These are phyloP conservation scores for Epithele typhae DNA, from an alignment of 768 basidiomycete species.

Conservation along the genomic window DNA sequence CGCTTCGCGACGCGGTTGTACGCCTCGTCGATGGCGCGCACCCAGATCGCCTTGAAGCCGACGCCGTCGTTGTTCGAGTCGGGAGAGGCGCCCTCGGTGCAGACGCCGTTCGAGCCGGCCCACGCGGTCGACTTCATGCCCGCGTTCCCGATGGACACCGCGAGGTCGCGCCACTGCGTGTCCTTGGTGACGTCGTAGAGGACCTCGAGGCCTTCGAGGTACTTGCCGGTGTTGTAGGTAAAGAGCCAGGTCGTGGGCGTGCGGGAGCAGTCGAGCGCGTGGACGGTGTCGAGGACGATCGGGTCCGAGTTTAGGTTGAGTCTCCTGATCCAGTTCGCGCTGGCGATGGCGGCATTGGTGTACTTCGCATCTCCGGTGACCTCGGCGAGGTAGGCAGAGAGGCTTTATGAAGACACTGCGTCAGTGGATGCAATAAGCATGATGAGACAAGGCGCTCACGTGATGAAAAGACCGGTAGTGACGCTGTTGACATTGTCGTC, in stretches of 20 bases:
- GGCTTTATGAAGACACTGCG: conserved; percentile 22
- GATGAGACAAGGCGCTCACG: neutral
- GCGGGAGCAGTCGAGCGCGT: conserved; percentile 42
- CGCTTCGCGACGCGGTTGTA: conserved; percentile 30
- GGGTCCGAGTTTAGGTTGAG: conserved; percentile 39
- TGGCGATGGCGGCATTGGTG: conserved; percentile 39
- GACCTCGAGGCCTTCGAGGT: conserved; percentile 47
- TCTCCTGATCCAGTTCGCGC: conserved; percentile 44
- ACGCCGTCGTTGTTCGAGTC: conserved; percentile 40
- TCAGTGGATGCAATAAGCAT: neutral
- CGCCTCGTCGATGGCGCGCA: conserved; percentile 45
- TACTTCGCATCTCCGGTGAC: conserved; percentile 42
- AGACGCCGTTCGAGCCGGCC: conserved; percentile 46
- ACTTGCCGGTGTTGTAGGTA: conserved; percentile 54
- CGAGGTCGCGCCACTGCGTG: conserved; percentile 27
- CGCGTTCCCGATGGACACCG: conserved; percentile 34
- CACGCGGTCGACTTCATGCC: conserved; percentile 41
- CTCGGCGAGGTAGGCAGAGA: conserved; percentile 48
- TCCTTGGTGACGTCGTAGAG: conserved; percentile 40
- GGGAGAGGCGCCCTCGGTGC: conserved; percentile 45
- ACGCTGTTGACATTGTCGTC: no score
- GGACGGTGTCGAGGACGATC: conserved; percentile 45
- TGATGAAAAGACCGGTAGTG: neutral
- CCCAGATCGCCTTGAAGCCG: conserved; percentile 49
- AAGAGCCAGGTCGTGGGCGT: conserved; percentile 42